phyloP scores from a whole-genome alignment of 441 rosid species.

The Metrosideros polymorpha region DNA sequence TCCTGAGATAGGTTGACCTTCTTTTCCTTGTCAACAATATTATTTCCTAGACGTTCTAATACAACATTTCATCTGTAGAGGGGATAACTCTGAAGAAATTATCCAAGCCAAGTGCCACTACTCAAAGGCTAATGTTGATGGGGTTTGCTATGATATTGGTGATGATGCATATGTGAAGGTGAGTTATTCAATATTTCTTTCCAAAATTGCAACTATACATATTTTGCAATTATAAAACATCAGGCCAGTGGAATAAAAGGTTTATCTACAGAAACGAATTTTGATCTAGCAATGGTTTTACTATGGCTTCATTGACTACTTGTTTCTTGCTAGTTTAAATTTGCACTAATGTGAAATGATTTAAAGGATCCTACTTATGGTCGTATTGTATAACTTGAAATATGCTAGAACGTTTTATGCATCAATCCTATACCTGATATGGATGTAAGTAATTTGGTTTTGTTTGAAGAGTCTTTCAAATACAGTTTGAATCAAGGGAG shows the following conservation, averaged over 20 bases:
- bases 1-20: background rate
- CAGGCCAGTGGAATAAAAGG: background rate
- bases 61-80: background rate
- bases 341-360: background rate
- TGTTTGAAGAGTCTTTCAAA: background rate
- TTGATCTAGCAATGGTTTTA: background rate
- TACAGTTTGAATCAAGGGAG: background rate
- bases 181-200: background rate
- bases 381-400: background rate
- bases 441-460: background rate
- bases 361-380: background rate
- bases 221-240: background rate
- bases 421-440: background rate
- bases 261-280: background rate
- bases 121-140: slow-evolving; percentile 28
- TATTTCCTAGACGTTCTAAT: background rate
- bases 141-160: slow-evolving; percentile 19
- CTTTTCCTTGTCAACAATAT: background rate
- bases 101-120: slow-evolving; percentile 34
- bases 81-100: slow-evolving; percentile 17
- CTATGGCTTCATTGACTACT: background rate
- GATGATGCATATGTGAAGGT: slow-evolving; percentile 62
- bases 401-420: background rate
- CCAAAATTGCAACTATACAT: background rate
- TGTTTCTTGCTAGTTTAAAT: background rate